Percentiles rank a stretch among this genome's conserved stretches.
Conservation (phyloP, 2,329 filamentous ascomycete species). For the Huntiella savannae region DNA sequence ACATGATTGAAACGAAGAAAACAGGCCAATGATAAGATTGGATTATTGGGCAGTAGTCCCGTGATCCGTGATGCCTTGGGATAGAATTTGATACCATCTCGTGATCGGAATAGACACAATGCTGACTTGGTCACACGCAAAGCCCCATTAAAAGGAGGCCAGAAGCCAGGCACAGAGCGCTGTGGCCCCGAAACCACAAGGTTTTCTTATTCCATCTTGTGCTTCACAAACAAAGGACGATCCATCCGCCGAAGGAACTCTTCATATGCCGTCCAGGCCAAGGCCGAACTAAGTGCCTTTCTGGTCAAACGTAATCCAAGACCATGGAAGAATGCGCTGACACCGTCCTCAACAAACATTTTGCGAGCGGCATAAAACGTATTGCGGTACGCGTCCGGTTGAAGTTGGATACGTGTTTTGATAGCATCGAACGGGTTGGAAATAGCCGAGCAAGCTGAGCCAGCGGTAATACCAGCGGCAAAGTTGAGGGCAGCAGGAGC, state of each 20-base stretch:
- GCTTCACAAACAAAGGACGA: slow-evolving; percentile 9
- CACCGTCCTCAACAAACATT: slow-evolving; percentile 69
- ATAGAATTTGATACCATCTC: too few relatives aligned
- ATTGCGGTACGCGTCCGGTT: slow-evolving; percentile 66
- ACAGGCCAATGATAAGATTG: not conserved
- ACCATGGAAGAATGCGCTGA: slow-evolving; percentile 67
- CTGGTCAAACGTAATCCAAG: slow-evolving; percentile 70
- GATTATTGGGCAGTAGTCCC: not conserved
- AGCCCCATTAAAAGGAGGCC: too few relatives aligned
- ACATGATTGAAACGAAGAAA: not conserved
- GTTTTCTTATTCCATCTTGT: slow-evolving; percentile 7
- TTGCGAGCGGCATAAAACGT: slow-evolving; percentile 55
- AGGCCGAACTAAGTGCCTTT: slow-evolving; percentile 82
- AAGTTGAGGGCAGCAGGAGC: slow-evolving; percentile 50
- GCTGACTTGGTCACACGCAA: too few relatives aligned
- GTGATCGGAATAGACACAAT: too few relatives aligned
- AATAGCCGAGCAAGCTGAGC: slow-evolving; percentile 63
- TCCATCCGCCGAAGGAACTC: slow-evolving; percentile 62
- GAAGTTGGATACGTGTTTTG: slow-evolving; percentile 85
- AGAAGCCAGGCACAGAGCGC: too few relatives aligned
- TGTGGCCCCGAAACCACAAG: not conserved
- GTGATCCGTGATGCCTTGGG: too few relatives aligned
- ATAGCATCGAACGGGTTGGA: slow-evolving; percentile 96
- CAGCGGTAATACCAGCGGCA: slow-evolving; percentile 59
- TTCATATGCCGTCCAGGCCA: slow-evolving; percentile 96